Conservation (phyloP, 78 protist species). For the Bodo saltans region DNA sequence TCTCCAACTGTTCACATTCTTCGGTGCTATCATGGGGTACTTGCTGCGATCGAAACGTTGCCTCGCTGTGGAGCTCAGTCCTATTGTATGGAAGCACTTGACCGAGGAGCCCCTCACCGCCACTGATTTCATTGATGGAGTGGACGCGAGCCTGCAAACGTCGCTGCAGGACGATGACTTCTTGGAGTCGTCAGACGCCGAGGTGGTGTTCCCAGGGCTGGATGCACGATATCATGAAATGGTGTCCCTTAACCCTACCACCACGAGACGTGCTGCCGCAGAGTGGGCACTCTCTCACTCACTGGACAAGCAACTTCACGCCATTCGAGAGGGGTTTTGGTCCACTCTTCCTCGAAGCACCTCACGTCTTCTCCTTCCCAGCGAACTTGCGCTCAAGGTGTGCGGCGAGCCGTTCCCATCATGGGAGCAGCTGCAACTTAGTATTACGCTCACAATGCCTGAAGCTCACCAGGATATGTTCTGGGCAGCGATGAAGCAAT, state of each 20-base stretch:
- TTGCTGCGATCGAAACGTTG: background rate
- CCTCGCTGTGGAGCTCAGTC: background rate
- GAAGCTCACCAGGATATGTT: background rate
- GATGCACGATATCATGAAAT: too few species aligned
- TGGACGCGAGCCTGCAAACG: too few species aligned
- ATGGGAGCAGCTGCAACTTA: background rate
- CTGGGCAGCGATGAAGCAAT: background rate
- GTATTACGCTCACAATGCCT: background rate
- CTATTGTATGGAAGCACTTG: background rate
- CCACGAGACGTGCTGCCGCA: too few species aligned
- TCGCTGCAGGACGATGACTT: too few species aligned
- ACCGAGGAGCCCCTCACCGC: background rate
- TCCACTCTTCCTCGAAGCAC: too few species aligned
- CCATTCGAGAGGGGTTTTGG: too few species aligned
- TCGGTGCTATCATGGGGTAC: background rate
- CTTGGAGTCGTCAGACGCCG: too few species aligned
- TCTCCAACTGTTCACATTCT: background rate
- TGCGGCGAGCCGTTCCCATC: background rate
- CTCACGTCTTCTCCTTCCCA: background rate
- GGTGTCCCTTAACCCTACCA: too few species aligned
- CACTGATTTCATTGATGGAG: too few species aligned
- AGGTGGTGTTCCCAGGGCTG: too few species aligned
- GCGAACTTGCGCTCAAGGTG: background rate
- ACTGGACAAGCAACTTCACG: too few species aligned
- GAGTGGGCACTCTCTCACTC: too few species aligned